These are phyloP conservation scores for Graphiopsis chlorocephala DNA, from an alignment of 2,329 filamentous ascomycete species.

Conservation along the genomic window DNA sequence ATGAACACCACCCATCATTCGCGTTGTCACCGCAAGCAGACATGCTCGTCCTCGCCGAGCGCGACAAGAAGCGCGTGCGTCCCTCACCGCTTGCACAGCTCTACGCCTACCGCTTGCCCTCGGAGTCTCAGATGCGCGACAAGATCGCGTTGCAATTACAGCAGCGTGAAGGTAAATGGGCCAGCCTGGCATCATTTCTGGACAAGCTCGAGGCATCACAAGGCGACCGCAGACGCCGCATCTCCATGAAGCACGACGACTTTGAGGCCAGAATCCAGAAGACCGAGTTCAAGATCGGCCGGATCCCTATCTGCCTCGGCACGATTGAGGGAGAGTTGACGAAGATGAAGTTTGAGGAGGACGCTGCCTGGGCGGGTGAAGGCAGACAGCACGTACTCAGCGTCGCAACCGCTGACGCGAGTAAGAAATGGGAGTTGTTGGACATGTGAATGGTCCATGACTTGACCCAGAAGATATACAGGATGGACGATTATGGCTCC, in stretches of 20 bases:
- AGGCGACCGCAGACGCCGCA: slow-evolving; percentile 2
- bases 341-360: slow-evolving; percentile 23
- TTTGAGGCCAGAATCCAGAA: slow-evolving; percentile 1
- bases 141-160: slow-evolving; percentile 17
- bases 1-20: slow-evolving; percentile 33
- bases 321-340: slow-evolving; percentile 28
- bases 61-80: slow-evolving; percentile 30
- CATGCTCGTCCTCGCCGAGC: slow-evolving; percentile 32
- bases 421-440: slow-evolving; percentile 25
- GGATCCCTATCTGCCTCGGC: slow-evolving; percentile 30
- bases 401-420: slow-evolving; percentile 25
- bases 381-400: slow-evolving; percentile 20
- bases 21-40: slow-evolving; percentile 22
- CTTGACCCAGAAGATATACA: neutral
- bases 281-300: slow-evolving; percentile 20
- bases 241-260: slow-evolving; percentile 15
- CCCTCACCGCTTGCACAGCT: slow-evolving; percentile 27
- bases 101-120: slow-evolving; percentile 33
- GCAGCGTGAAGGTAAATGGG: slow-evolving; percentile 10
- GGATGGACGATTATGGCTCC: slow-evolving; percentile 9
- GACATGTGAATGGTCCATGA: slow-evolving; percentile 20
- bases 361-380: slow-evolving; percentile 10
- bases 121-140: slow-evolving; percentile 18
- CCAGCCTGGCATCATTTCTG: slow-evolving; percentile 18
- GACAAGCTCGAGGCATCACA: slow-evolving; percentile 17